phyloP scores from a whole-genome alignment of 768 basidiomycete species.

The Tulasnella sp. region DNA sequence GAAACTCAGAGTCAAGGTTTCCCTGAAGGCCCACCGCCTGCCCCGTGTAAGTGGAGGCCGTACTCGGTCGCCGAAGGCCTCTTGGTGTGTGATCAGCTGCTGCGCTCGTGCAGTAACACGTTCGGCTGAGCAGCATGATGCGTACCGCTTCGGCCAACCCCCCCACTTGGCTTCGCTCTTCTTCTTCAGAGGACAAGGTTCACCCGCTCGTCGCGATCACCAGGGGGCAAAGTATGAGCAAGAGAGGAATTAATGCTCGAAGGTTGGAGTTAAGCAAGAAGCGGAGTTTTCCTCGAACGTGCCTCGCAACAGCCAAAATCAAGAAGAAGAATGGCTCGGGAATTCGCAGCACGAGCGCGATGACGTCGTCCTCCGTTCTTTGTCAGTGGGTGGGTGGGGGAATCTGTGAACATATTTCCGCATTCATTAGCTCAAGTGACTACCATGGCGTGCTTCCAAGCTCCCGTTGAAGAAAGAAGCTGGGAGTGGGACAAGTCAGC shows the following conservation, averaged over 20 bases:
- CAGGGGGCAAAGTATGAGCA: too few relatives aligned
- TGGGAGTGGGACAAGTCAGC: neutral
- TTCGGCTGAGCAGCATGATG: too few relatives aligned
- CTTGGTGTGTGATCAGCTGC: neutral
- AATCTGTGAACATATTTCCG: neutral
- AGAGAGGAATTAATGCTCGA: too few relatives aligned
- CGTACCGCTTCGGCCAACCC: too few relatives aligned
- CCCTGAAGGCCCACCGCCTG: neutral
- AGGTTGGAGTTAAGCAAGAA: too few relatives aligned
- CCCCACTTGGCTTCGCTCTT: too few relatives aligned
- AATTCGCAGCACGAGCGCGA: neutral
- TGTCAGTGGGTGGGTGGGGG: too few relatives aligned
- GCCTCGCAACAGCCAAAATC: neutral
- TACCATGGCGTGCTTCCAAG: too few relatives aligned
- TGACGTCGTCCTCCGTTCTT: neutral
- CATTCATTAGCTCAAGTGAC: neutral
- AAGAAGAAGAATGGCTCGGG: neutral
- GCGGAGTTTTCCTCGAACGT: neutral
- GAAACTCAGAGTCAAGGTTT: neutral
- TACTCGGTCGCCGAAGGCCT: neutral
- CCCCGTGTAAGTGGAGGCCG: neutral
- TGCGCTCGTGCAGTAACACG: neutral
- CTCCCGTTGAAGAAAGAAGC: neutral
- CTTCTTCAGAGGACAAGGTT: too few relatives aligned
- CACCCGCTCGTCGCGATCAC: too few relatives aligned